Percentiles rank a stretch among this genome's conserved stretches.
These are phyloP conservation scores for Phytophthora cryptogea DNA, from an alignment of 352 stramenopile genomes.

Conservation along the genomic window DNA sequence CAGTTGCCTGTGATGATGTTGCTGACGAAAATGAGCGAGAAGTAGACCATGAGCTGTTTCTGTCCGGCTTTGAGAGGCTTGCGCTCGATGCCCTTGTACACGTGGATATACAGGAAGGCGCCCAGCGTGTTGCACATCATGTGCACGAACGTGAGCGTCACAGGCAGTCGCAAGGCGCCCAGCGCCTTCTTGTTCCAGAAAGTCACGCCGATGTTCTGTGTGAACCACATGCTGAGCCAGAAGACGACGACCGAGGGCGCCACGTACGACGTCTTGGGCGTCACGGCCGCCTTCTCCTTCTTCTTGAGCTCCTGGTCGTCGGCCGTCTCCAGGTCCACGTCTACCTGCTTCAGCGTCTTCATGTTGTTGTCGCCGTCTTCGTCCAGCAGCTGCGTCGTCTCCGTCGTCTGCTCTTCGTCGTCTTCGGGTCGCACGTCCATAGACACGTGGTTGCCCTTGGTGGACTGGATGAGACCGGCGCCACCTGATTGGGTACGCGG, in stretches of 20 bases:
- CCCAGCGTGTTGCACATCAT: conserved; percentile 94
- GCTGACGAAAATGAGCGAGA: conserved; percentile 93
- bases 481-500: conserved; percentile 23
- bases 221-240: conserved; percentile 88
- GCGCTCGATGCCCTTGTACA: conserved; percentile 67
- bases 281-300: conserved; percentile 20
- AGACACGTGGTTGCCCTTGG: conserved; percentile 24
- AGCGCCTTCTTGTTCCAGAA: conserved; percentile 96
- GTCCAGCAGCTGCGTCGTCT: conserved; percentile 32
- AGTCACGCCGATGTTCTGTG: conserved; percentile 94
- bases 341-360: conserved; percentile 5
- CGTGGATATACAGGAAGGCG: conserved; percentile 75
- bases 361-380: conserved; percentile 15
- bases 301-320: conserved; percentile 27
- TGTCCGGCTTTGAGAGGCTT: conserved; percentile 67
- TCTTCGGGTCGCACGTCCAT: conserved; percentile 29
- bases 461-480: conserved; percentile 15
- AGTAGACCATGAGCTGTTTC: conserved; percentile 84
- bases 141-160: conserved; percentile 92
- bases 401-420: conserved; percentile 20
- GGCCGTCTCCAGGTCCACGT: conserved; percentile 23
- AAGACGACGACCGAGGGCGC: conserved; percentile 66
- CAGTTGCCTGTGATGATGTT: conserved; percentile 97
- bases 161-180: conserved; percentile 59
- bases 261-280: conserved; percentile 71